Evolutionary conservation across 2,329 filamentous ascomycete species (phyloP), one percentile per base, ranked within the genome.

Genomic region (Mariannaea elegans): DNA sequence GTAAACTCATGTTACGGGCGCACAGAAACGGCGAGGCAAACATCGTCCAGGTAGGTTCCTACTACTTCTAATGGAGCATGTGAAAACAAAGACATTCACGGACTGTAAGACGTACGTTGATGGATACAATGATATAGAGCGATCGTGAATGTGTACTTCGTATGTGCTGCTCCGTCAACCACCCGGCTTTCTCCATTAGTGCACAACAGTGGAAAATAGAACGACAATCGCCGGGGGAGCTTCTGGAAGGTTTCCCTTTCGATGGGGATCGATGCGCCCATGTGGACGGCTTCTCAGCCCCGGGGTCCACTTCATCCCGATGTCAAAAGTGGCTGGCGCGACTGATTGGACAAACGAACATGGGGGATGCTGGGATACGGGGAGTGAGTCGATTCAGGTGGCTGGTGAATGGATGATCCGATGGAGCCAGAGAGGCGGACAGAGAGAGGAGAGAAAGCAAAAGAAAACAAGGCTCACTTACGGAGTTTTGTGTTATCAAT

Each of bases 231-330:
- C 21, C 8, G 18, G 39, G 10, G 39, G 13, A 8, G 44, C 51
- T 55, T 55, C 51, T 55, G 42, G 51, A 55, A 55, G 42, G 32
- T n/a, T 47, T 41, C 18, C 47, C 21, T n/a, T 14, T 29, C n/a
- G 24, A 27, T 27, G 24, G 10, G 21, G 4, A 7, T 13, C 9
- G 5, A 45, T 45, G 41, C 12, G 18, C 41, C 41, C 41, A 34
- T 23, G 19, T 16, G 19, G 36, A 39, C 9, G 36, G 36, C 16
- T n/a, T 39, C 18, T 39, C 18, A 9, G 16, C n/a, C n/a, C 9
- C 9, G 39, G 39, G 8, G 39, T 31, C 42, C 42, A 45, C 19
- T 39, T 27, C 24, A 19, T 27, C 23, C 41, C 21, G 41, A 50
- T 36, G 48, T 31, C 24, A 41, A 10, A 8, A 21, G 24, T 9